Conservation (phyloP, 1,284 basidiomycete species). For the Melampsora larici-populina region DNA sequence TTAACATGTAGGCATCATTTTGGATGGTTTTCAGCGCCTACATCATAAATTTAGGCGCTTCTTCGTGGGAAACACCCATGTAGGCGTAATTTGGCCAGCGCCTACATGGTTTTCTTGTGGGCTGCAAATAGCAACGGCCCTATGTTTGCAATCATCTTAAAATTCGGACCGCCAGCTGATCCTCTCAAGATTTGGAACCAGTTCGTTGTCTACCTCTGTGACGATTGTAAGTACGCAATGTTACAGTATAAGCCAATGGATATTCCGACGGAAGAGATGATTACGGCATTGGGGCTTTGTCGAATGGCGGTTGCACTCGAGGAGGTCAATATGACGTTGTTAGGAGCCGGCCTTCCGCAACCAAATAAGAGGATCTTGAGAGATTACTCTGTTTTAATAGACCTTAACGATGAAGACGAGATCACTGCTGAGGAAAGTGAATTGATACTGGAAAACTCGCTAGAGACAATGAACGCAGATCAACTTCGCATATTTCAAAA, state of each 20-base stretch:
- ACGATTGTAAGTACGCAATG: slow-evolving; percentile 11
- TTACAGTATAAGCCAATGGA: too few relatives aligned
- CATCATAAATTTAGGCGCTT: too few relatives aligned
- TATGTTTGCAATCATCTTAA: slow-evolving; percentile 57
- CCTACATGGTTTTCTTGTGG: too few relatives aligned
- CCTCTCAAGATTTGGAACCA: not conserved
- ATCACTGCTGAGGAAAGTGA: slow-evolving; percentile 47
- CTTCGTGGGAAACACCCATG: too few relatives aligned
- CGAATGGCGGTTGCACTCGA: too few relatives aligned
- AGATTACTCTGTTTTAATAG: slow-evolving; percentile 56
- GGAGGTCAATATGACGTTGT: not conserved
- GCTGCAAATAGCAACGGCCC: too few relatives aligned
- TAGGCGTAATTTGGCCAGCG: too few relatives aligned
- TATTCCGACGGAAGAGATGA: not conserved
- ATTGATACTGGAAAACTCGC: not conserved
- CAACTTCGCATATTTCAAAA: slow-evolving; percentile 54
- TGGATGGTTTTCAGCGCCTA: too few relatives aligned
- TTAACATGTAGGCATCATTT: too few relatives aligned
- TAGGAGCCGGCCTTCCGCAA: slow-evolving; percentile 38
- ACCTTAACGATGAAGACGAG: slow-evolving; percentile 52
- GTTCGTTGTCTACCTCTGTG: not conserved
- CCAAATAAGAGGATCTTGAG: slow-evolving; percentile 52
- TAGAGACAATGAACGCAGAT: slow-evolving; percentile 53
- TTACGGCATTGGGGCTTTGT: too few relatives aligned
- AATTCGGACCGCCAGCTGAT: slow-evolving; percentile 45